A percentile compares a stretch with the other conserved stretches of the same genome.
Evolutionary conservation across 495 filamentous ascomycete species (phyloP).

Genomic region (Chlorociboria aeruginascens): DNA sequence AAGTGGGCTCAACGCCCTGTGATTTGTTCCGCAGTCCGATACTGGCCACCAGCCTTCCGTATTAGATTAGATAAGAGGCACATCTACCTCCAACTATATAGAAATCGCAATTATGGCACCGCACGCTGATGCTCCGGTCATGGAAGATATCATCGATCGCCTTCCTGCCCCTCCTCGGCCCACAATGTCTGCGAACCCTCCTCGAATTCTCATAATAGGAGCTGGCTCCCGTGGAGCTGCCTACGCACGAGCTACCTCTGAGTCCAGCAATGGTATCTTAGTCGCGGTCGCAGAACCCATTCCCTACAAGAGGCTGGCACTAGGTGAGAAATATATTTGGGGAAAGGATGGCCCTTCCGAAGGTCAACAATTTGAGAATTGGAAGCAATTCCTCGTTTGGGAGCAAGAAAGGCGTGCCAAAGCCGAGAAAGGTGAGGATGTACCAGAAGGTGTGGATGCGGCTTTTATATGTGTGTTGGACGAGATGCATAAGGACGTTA

Average conservation of each 20-base stretch:
- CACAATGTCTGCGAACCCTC: constrained; percentile 26
- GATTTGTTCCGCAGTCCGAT: too few species aligned
- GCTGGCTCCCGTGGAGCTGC: constrained; percentile 74
- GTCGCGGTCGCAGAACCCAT: constrained; percentile 76
- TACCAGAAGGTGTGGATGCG: constrained; percentile 55
- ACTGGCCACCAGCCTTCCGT: too few species aligned
- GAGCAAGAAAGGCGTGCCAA: constrained; percentile 42
- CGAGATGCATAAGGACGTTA: constrained; percentile 73
- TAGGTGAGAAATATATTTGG: constrained; percentile 62
- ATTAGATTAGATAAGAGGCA: too few species aligned
- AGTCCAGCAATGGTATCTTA: constrained; percentile 49
- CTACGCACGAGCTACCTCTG: constrained; percentile 55
- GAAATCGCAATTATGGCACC: constrained; percentile 12
- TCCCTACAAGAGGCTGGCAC: constrained; percentile 55
- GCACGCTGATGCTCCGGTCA: constrained; percentile 13
- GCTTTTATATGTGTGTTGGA: constrained; percentile 84
- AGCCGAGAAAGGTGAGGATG: constrained; percentile 20
- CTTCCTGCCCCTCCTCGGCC: constrained; percentile 17
- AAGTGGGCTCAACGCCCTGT: too few species aligned
- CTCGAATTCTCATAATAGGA: constrained; percentile 69
- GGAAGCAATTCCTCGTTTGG: constrained; percentile 60
- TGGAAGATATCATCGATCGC: constrained; percentile 3
- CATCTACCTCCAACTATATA: too few species aligned
- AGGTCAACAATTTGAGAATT: constrained; percentile 56
- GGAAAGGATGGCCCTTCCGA: constrained; percentile 29